These are phyloP conservation scores for Melaleuca quinquenervia DNA, from an alignment of 345 rosid genomes.

Conservation along the genomic window DNA sequence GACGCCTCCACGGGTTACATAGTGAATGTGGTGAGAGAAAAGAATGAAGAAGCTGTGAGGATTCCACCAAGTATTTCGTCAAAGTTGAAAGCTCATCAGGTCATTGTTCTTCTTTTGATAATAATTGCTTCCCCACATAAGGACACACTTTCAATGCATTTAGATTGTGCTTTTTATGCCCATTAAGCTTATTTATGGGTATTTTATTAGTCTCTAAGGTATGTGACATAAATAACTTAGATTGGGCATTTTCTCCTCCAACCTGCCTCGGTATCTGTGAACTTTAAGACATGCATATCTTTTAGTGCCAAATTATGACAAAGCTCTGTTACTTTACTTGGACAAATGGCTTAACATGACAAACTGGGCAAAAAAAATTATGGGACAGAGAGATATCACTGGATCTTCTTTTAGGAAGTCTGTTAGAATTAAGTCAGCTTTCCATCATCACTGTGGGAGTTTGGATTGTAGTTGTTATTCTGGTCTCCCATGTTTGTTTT, in stretches of 20 bases:
- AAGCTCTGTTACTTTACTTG: background rate
- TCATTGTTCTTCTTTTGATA: conserved; percentile 4
- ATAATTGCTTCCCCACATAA: background rate
- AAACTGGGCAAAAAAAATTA: background rate
- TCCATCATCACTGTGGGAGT: background rate
- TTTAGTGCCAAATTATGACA: background rate
- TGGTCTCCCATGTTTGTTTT: background rate
- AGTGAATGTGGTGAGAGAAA: conserved; percentile 96
- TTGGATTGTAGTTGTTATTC: background rate
- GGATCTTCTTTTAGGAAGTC: background rate
- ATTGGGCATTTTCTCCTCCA: background rate
- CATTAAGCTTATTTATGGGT: background rate
- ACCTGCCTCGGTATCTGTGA: background rate
- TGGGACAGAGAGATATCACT: background rate
- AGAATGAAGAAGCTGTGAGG: conserved; percentile 90
- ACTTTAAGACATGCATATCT: background rate
- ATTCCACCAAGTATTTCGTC: conserved; percentile 79
- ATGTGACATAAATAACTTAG: background rate
- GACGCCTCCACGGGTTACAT: conserved; percentile 74
- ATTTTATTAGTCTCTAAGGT: background rate
- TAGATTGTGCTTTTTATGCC: background rate
- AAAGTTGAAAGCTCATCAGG: conserved; percentile 95
- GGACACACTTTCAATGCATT: background rate
- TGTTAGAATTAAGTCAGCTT: background rate
- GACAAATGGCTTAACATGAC: background rate